Base-by-base conservation (phyloP, 1,284 basidiomycete species). In the Cutaneotrichosporon cutaneum region DNA sequence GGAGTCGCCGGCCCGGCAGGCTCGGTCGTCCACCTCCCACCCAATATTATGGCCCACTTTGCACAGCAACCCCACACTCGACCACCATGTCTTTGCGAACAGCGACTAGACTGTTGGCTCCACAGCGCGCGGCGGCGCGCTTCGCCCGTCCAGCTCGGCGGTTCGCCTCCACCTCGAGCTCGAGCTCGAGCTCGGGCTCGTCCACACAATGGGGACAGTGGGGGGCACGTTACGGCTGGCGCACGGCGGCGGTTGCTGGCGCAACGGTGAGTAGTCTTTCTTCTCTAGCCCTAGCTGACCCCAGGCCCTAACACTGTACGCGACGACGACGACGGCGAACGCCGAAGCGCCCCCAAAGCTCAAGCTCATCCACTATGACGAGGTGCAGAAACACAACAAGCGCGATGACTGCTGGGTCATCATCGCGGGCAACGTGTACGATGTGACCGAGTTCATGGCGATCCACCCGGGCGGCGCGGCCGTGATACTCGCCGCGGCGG, bases 371-470 rank as follows among this genome's bases (percentile, higher is more conserved):
- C 69, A 79, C 26, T 82, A 74, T 68, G 74, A 81, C 6, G 84
- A 86, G 67, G 82, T 87, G 5, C 78, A 81, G 69, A 81, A 82
- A 70, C 85, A 87, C 74, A 82, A 79, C 64, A 78, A 71, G 27
- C 66, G 68, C 27, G 81, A 82, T 24, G 80, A 81, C 54, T 92
- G 90, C 77, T 94, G 92, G 93, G 88, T 95, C 64, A 87, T 94
- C 69, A 89, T 94, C 66, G 82, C 85, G 35, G 77, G 77, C 6
- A 74, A 77, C 18, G 74, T 80, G 18, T 80, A 79, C 67, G 77
- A 79, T 63, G 88, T 95, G 61, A 94, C 56, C 92, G 11, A 87
- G 13, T 94, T 95, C 74, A 80, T 95, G 51, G 80, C 81, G 30
- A 70, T 77, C 52, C 85, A 86, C 66, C 85, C 85, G 0, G 85